Conservation (phyloP, 2,329 filamentous ascomycete genomes). For the Xylariaceae sp. region DNA sequence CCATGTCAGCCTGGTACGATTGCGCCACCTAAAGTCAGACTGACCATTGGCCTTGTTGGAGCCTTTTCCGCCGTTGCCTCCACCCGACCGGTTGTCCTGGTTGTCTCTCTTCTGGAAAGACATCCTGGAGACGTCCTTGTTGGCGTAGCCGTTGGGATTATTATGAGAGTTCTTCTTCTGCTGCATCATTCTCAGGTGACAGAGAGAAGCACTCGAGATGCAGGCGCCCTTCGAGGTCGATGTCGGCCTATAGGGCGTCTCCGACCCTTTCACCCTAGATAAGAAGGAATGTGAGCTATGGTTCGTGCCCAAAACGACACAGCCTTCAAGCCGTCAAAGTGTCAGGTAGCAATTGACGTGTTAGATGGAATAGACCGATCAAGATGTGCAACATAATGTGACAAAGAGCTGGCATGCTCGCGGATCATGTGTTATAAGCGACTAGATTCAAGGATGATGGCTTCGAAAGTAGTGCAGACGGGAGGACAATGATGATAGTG, state of each 20-base stretch:
- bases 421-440: slow-evolving; percentile 23
- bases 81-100: slow-evolving; percentile 26
- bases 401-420: slow-evolving; percentile 20
- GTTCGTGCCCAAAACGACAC: slow-evolving; percentile 5
- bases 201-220: slow-evolving; percentile 19
- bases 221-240: slow-evolving; percentile 22
- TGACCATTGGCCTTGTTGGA: slow-evolving; percentile 40
- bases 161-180: slow-evolving; percentile 30
- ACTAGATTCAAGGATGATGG: slow-evolving; percentile 20
- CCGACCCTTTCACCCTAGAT: slow-evolving; percentile 26
- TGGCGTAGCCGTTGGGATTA: slow-evolving; percentile 30
- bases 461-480: slow-evolving; percentile 12
- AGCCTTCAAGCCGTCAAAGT: slow-evolving; percentile 1
- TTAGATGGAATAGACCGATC: slow-evolving; percentile 9
- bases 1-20: slow-evolving; percentile 14
- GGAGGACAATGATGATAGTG: neutral
- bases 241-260: slow-evolving; percentile 23
- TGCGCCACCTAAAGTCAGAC: slow-evolving; percentile 9
- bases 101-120: slow-evolving; percentile 31
- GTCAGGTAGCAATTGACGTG: slow-evolving; percentile 23
- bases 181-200: slow-evolving; percentile 33
- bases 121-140: slow-evolving; percentile 29
- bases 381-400: slow-evolving; percentile 19
- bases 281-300: slow-evolving; percentile 20
- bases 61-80: slow-evolving; percentile 31